Conservation (phyloP, 495 filamentous ascomycete species). For the Lasiosphaeria ovina region DNA sequence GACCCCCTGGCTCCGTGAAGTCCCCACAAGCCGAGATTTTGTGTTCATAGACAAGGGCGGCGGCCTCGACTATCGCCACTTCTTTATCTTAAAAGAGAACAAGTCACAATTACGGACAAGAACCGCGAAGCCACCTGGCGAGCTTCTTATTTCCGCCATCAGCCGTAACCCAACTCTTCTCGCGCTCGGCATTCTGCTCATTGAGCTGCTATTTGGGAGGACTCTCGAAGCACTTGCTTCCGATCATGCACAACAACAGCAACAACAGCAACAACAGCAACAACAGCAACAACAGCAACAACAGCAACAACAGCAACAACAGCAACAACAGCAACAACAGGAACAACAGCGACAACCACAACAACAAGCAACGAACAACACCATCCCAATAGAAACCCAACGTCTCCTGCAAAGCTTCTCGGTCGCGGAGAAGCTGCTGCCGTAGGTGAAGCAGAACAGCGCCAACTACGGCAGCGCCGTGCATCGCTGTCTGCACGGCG, state of each 20-base stretch:
- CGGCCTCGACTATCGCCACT: conserved; percentile 1
- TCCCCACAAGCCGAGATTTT: conserved; percentile 24
- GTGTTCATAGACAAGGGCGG: conserved; percentile 17
- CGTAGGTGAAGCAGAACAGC: neutral
- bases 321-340: too few relatives aligned
- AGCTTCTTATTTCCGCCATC: neutral
- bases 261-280: too few relatives aligned
- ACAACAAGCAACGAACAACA: neutral
- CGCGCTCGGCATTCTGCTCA: conserved; percentile 18
- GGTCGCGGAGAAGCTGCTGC: neutral
- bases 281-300: too few relatives aligned
- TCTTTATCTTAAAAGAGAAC: neutral
- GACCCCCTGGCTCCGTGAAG: conserved; percentile 25
- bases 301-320: too few relatives aligned
- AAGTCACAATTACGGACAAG: neutral
- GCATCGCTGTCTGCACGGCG: neutral
- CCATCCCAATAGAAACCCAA: neutral
- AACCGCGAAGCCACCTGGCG: neutral
- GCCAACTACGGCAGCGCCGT: neutral
- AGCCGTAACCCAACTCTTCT: conserved; percentile 10
- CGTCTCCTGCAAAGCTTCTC: neutral
- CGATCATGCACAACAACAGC: too few relatives aligned
- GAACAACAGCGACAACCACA: too few relatives aligned
- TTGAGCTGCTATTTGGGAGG: conserved; percentile 17
- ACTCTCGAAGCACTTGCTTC: conserved; percentile 11